Evolutionary conservation across 257 asterid species (phyloP).

Genomic region (Schizonepeta tenuifolia): DNA sequence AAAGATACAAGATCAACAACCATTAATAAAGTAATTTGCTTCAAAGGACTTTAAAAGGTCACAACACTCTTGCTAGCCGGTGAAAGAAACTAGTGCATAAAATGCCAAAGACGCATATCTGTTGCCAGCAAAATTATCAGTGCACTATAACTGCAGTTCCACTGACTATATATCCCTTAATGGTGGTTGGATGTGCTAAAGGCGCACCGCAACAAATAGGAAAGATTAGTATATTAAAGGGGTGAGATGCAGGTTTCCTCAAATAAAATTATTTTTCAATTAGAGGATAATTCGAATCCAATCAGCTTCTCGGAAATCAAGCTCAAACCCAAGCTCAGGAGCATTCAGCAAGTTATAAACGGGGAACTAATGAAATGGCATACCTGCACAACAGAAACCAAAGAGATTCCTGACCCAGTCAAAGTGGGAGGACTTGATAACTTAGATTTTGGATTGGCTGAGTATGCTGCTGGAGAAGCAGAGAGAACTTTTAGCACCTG

Average conservation of each 20-base stretch:
- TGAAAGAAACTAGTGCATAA: slow-evolving; percentile 24
- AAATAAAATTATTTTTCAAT: not conserved
- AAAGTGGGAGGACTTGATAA: slow-evolving; percentile 73
- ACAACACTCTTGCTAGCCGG: slow-evolving; percentile 13
- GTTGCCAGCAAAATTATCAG: not conserved
- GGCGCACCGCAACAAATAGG: slow-evolving; percentile 16
- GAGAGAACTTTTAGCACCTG: slow-evolving; percentile 73
- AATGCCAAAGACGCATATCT: slow-evolving; percentile 6
- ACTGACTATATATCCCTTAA: not conserved
- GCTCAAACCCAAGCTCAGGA: not conserved
- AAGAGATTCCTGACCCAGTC: slow-evolving; percentile 71
- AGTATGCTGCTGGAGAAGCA: slow-evolving; percentile 86
- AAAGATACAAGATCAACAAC: not conserved
- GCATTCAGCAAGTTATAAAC: slow-evolving; percentile 5
- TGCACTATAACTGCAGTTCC: slow-evolving; percentile 2
- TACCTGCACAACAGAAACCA: slow-evolving; percentile 91
- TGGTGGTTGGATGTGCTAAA: slow-evolving; percentile 13
- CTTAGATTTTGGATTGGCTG: slow-evolving; percentile 73
- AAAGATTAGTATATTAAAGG: not conserved
- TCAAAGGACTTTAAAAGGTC: slow-evolving; percentile 3
- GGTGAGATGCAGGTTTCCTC: slow-evolving; percentile 1
- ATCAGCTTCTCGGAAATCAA: slow-evolving; percentile 26
- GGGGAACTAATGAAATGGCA: slow-evolving; percentile 24
- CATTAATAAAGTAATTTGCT: not conserved
- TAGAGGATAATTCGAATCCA: slow-evolving; percentile 7